Base-by-base conservation (phyloP, 176 grass and related monocot species). In the Aegilops speltoides region DNA sequence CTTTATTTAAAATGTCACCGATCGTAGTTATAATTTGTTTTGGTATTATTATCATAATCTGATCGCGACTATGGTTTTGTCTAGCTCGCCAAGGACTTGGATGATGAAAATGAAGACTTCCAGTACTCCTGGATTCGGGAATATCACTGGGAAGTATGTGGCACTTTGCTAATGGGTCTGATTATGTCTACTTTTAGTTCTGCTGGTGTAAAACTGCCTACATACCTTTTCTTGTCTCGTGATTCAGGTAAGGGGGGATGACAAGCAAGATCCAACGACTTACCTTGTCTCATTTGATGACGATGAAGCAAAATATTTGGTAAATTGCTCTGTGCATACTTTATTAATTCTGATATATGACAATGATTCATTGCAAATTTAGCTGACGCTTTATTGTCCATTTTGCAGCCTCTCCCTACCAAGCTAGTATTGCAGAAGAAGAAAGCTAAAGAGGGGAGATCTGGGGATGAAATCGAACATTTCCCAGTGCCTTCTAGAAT, bases 81-180 rank as follows among this genome's bases (percentile, higher is more conserved):
- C 70, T 87, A 99, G 97, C 82, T 96, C 63, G 36, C 11, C 89
- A 99, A 92, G 86, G 87, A 96, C 81, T 83, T 88, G 54, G 90
- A 94, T 91, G 87, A 94, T 85, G 89, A 94, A 88, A 88, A 91
- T 60, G 92, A 98, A 87, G 96, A 96, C 77, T 78, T 90, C 26
- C 88, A 86, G 46, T 99, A 96, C 81, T 93, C 89, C 20, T 99
- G 97, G 97, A 63, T 96, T 66, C 90, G 97, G 86, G 90, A 99
- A 76, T 99, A 99, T 88, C 91, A 93, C 41, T 99, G 97, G 97
- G 97, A 99, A 81, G 97, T 99, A 94, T 65, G 97, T 91, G 34
- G 59, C 8, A 20, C 64, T 79, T 87, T 36, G 63, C 26, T 73
- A 72, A 41, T 70, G 40, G 82, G 65, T 43, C 22, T 23, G 10